A percentile compares a stretch with the other conserved stretches of the same genome.
These are phyloP conservation scores for Simmondsia chinensis DNA, from an alignment of 148 eudicot species.

Conservation along the genomic window DNA sequence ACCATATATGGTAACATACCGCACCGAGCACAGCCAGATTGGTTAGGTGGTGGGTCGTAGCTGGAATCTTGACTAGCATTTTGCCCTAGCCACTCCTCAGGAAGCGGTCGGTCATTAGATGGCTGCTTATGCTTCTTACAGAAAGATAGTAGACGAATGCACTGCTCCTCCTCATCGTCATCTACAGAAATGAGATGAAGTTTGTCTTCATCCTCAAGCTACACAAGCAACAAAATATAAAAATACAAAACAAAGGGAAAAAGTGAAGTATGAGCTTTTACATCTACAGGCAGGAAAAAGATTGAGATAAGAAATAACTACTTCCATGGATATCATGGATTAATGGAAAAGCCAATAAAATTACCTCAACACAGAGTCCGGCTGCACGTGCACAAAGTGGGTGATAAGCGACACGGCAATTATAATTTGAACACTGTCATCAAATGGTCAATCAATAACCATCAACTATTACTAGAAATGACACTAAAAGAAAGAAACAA, in stretches of 20 bases:
- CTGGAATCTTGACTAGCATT: constrained; percentile 24
- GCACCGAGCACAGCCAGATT: constrained; percentile 93
- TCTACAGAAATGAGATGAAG: constrained; percentile 67
- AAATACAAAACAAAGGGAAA: neutral
- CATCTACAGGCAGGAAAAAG: neutral
- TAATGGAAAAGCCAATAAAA: neutral
- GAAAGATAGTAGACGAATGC: constrained; percentile 82
- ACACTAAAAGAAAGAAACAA: too few relatives aligned
- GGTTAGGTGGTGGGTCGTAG: constrained; percentile 55
- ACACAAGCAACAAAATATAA: constrained; percentile 6
- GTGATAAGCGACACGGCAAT: constrained; percentile 88
- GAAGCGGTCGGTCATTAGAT: constrained; percentile 34
- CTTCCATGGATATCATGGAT: constrained; percentile 1
- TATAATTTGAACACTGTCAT: constrained; percentile 78
- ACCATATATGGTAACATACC: constrained; percentile 36
- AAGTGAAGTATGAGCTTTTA: constrained; percentile 1
- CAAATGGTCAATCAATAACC: neutral
- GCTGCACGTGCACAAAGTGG: constrained; percentile 99
- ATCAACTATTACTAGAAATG: too few relatives aligned
- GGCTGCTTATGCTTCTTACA: constrained; percentile 76
- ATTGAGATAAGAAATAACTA: neutral
- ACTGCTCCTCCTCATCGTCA: constrained; percentile 88
- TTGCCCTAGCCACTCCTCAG: constrained; percentile 33
- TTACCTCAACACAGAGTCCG: constrained; percentile 91
- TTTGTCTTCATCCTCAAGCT: constrained; percentile 87